These are phyloP conservation scores for Nemania sp. DNA, from an alignment of 2,329 filamentous ascomycete species.

Conservation along the genomic window DNA sequence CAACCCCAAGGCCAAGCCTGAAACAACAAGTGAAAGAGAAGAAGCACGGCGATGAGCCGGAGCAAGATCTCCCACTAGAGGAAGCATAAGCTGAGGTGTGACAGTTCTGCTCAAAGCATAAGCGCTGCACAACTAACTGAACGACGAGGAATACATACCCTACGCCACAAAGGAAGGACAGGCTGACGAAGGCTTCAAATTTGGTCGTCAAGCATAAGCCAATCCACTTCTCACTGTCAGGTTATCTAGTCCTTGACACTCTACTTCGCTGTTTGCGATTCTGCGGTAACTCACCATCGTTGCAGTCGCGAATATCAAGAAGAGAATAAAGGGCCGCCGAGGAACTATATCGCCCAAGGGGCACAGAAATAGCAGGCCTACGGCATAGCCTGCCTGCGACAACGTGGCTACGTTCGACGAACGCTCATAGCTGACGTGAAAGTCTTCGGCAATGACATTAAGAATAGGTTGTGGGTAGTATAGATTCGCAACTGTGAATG, in stretches of 20 bases:
- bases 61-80: slow-evolving; percentile 75
- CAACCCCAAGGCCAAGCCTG: slow-evolving; percentile 73
- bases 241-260: not conserved
- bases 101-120: slow-evolving; percentile 46
- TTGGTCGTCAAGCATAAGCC: slow-evolving; percentile 71
- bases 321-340: slow-evolving; percentile 71
- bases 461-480: slow-evolving; percentile 78
- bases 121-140: not conserved
- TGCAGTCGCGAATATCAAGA: slow-evolving; percentile 70
- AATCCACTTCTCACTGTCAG: slow-evolving; percentile 59
- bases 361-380: slow-evolving; percentile 73
- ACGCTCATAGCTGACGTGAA: slow-evolving; percentile 71
- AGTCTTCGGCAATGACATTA: slow-evolving; percentile 72
- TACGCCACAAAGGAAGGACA: slow-evolving; percentile 71
- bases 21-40: slow-evolving; percentile 73
- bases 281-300: slow-evolving; percentile 63
- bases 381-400: slow-evolving; percentile 77
- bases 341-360: slow-evolving; percentile 72
- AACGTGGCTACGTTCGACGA: slow-evolving; percentile 71
- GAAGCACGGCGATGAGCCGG: slow-evolving; percentile 71
- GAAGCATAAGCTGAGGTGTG: slow-evolving; percentile 71
- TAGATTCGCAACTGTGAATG: slow-evolving; percentile 76
- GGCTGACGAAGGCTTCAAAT: slow-evolving; percentile 68
- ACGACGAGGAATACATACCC: slow-evolving; percentile 44
- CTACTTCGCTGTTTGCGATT: slow-evolving; percentile 14